A percentile compares a stretch with the other conserved stretches of the same genome.
Conservation (phyloP, 2,329 filamentous ascomycete species). For the Thielaviopsis musarum region DNA sequence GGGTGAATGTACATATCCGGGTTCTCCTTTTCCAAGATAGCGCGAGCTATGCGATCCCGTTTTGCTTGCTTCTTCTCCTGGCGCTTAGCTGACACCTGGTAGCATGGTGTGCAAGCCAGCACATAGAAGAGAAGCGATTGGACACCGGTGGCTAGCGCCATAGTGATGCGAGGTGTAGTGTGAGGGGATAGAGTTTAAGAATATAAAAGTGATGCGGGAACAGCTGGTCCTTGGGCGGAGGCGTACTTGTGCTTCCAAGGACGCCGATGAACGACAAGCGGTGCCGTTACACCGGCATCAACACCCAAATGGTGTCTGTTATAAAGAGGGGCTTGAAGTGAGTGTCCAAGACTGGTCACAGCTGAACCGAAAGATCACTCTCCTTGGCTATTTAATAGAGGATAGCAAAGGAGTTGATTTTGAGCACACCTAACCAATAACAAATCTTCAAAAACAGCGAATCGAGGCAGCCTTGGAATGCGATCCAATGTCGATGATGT, state of each 20-base stretch:
- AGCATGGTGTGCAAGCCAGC: constrained; percentile 62
- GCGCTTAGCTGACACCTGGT: constrained; percentile 50
- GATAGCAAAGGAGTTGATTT: not conserved
- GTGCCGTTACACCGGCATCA: not conserved
- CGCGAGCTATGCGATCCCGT: constrained; percentile 48
- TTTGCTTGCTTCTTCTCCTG: constrained; percentile 56
- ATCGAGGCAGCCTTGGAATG: not conserved
- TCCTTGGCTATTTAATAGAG: not conserved
- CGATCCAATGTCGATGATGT: not conserved
- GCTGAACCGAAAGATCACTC: not conserved
- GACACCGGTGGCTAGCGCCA: constrained; percentile 39
- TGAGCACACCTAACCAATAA: not conserved
- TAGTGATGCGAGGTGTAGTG: constrained; percentile 12
- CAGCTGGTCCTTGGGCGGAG: not conserved
- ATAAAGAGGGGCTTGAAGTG: not conserved
- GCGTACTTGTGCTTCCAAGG: not conserved
- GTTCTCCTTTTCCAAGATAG: constrained; percentile 47
- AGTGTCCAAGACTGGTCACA: not conserved
- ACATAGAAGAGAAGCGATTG: constrained; percentile 69
- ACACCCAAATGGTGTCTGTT: not conserved
- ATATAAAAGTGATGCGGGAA: not conserved
- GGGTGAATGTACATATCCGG: constrained; percentile 64
- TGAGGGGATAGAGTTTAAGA: not conserved
- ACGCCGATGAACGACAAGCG: not conserved
- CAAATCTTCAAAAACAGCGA: not conserved